Base-by-base conservation (phyloP, 1,284 basidiomycete genomes). In the Rhodotorula sp. region DNA sequence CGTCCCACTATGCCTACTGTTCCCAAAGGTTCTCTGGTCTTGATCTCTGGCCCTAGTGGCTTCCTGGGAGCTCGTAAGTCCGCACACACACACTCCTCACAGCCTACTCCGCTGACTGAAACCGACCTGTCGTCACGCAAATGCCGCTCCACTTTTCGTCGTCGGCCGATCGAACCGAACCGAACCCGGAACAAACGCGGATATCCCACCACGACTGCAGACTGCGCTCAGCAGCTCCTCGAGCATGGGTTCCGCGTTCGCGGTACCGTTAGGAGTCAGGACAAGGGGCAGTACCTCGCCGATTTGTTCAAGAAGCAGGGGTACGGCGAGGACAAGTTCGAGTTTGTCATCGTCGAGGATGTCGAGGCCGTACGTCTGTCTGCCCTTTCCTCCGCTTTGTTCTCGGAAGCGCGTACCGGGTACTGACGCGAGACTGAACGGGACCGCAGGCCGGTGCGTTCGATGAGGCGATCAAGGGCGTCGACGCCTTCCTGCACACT, bases 201-300 rank as follows among this genome's bases (percentile, higher is more conserved):
- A 79, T 78, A 21, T 78, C 80, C n/a, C 76, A 76, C 16, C 78
- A 71, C 48, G 60, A 57, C 45, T 4, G n/a, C 59, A 59, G 68
- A 80, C 68, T 75, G 81, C 62, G 71, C 66, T 43, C 70, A 77
- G 31, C 74, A 79, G 61, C 77, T 82, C 5, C 75, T 82, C 16
- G 67, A 80, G 50, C 68, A 69, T 26, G 81, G 81, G 14, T 81
- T 75, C 71, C 63, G 70, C 7, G 81, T 84, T 23, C 77, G 82
- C 5, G 83, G 82, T 23, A 83, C 84, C 0, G 81, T 83, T 10
- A 79, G 83, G 19, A 79, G 77, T 34, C 70, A 70, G 2, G 79
- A 78, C 26, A 84, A 84, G 77, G 82, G 83, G 7, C 75, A 81
- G 5, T 83, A 81, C 74, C 77, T 82, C 56, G 75, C 79, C 65